Percentiles rank a stretch among this genome's conserved stretches.
Conservation (phyloP, 2,329 filamentous ascomycete species). For the Biscogniauxia marginata region DNA sequence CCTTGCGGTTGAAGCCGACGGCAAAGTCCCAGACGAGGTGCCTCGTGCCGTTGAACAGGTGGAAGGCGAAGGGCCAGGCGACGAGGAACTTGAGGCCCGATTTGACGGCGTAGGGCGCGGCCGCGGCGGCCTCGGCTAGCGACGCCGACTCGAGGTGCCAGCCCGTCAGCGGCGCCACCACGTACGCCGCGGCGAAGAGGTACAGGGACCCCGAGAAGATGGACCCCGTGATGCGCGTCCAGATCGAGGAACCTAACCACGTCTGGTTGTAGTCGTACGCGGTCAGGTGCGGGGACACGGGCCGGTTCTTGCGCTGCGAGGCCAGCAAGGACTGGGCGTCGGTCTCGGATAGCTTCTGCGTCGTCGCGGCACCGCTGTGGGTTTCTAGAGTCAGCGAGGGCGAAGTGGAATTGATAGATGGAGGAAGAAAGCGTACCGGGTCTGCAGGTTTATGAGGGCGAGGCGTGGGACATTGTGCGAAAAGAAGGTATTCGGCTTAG, state of each 20-base stretch:
- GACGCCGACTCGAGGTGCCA: slow-evolving; percentile 60
- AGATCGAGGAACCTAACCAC: slow-evolving; percentile 69
- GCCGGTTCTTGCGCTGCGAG: slow-evolving; percentile 76
- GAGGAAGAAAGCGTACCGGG: slow-evolving; percentile 40
- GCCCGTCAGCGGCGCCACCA: slow-evolving; percentile 72
- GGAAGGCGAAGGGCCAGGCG: slow-evolving; percentile 60
- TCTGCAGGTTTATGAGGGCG: slow-evolving; percentile 44
- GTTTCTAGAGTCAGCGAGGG: slow-evolving; percentile 1
- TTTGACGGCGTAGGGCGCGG: slow-evolving; percentile 59
- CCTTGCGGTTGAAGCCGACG: slow-evolving; percentile 48
- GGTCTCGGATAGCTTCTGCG: slow-evolving; percentile 53
- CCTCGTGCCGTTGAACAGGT: slow-evolving; percentile 54
- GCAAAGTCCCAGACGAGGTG: slow-evolving; percentile 54
- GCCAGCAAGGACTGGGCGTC: slow-evolving; percentile 67
- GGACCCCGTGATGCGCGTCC: slow-evolving; percentile 83
- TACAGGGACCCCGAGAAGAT: slow-evolving; percentile 73
- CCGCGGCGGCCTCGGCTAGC: slow-evolving; percentile 59
- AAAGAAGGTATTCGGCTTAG: slow-evolving; percentile 47
- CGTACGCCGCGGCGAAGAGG: slow-evolving; percentile 76
- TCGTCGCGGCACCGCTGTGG: slow-evolving; percentile 51
- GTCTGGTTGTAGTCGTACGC: slow-evolving; percentile 89
- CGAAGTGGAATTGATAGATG: background rate
- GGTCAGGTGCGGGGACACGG: slow-evolving; percentile 77
- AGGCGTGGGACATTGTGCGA: slow-evolving; percentile 48
- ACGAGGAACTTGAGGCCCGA: slow-evolving; percentile 54